Conservation (phyloP, 1,284 basidiomycete species). For the Volvariella surrecta region DNA sequence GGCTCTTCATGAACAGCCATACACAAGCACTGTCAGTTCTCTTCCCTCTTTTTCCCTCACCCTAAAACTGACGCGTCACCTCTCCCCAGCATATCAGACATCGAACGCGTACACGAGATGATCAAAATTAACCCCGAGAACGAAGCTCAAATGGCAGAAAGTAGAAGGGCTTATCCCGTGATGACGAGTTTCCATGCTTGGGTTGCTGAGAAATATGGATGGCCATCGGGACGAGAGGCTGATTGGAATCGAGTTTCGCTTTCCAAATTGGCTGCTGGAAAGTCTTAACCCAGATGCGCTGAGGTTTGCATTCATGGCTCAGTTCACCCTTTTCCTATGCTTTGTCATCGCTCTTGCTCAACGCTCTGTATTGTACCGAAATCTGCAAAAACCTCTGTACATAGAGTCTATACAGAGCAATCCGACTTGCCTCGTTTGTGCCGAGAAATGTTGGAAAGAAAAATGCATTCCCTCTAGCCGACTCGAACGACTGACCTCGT, state of each 20-base stretch:
- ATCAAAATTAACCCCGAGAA: constrained; percentile 14
- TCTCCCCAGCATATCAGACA: constrained; percentile 18
- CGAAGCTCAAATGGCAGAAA: constrained; percentile 14
- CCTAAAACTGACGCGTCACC: not conserved
- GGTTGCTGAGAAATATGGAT: constrained; percentile 15
- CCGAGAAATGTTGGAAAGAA: too few species aligned
- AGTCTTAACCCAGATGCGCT: constrained; percentile 9
- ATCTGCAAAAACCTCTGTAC: too few species aligned
- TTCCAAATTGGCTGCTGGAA: constrained; percentile 16
- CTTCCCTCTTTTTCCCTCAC: not conserved
- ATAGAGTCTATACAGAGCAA: too few species aligned
- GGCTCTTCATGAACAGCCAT: constrained; percentile 22
- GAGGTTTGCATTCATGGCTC: too few species aligned
- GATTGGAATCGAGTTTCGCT: constrained; percentile 28
- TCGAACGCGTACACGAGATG: constrained; percentile 21
- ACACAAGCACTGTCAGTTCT: constrained; percentile 23
- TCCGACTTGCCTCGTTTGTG: too few species aligned
- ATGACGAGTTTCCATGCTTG: constrained; percentile 24
- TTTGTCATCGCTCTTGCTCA: too few species aligned
- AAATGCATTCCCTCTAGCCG: constrained; percentile 27
- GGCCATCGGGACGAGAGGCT: constrained; percentile 8
- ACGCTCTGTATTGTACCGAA: too few species aligned
- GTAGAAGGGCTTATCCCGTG: constrained; percentile 18
- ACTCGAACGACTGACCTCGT: constrained; percentile 38
- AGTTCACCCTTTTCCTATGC: too few species aligned